These are phyloP conservation scores for Candida multigemmis DNA, from an alignment of 805 yeast species.

Conservation along the genomic window DNA sequence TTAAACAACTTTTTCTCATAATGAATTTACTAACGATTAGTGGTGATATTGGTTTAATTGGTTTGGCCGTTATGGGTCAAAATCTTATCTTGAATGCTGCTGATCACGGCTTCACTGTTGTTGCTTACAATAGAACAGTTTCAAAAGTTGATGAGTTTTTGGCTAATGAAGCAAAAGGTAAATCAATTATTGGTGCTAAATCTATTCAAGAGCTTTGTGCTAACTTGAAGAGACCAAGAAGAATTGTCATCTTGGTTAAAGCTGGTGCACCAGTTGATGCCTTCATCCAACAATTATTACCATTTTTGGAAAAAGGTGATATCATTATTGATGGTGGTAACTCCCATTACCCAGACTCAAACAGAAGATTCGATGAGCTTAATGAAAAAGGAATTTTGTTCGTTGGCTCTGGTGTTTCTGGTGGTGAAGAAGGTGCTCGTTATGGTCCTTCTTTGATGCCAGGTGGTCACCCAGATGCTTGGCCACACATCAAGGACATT, in stretches of 20 bases:
- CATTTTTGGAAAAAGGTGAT: slow-evolving; percentile 91
- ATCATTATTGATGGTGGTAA: slow-evolving; percentile 99
- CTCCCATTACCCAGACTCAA: slow-evolving; percentile 98
- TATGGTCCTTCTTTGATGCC: slow-evolving; percentile 99
- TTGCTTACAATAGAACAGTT: slow-evolving; percentile 96
- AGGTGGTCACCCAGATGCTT: slow-evolving; percentile 96
- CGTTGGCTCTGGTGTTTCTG: slow-evolving; percentile 99
- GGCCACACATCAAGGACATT: slow-evolving; percentile 97
- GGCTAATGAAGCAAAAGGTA: slow-evolving; percentile 94
- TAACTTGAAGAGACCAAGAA: slow-evolving; percentile 94
- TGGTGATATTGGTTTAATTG: slow-evolving; percentile 97
- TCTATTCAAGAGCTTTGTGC: slow-evolving; percentile 82
- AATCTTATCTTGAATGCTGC: slow-evolving; percentile 96
- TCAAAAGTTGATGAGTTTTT: slow-evolving; percentile 92
- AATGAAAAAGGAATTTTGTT: slow-evolving; percentile 79
- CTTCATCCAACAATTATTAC: slow-evolving; percentile 80
- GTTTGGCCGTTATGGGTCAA: slow-evolving; percentile 99
- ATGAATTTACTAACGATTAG: slow-evolving; percentile 34
- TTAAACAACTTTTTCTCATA: no score
- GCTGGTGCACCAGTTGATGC: slow-evolving; percentile 94
- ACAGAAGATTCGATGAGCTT: slow-evolving; percentile 91
- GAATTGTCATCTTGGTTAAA: slow-evolving; percentile 88
- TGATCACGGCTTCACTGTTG: slow-evolving; percentile 97
- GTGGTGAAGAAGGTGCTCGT: slow-evolving; percentile 99
- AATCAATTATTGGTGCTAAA: slow-evolving; percentile 91